Base-by-base conservation (phyloP, 2,329 filamentous ascomycete species). In the Cladosporium oxysporum region DNA sequence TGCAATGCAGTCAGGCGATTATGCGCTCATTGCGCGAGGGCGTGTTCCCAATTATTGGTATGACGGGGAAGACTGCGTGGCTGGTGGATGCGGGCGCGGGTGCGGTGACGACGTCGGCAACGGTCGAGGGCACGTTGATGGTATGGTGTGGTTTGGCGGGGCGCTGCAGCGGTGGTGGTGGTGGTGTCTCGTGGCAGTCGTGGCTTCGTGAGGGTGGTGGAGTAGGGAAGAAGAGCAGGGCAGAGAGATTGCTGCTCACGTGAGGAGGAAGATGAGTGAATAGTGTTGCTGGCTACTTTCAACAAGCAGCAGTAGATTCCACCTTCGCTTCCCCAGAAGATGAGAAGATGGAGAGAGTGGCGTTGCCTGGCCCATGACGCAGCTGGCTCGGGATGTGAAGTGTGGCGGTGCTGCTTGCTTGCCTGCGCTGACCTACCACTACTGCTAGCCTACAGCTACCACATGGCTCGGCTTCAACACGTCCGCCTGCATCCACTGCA, bases 351-450 rank as follows among this genome's bases (percentile, higher is more conserved):
- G 50, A 53, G 50, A 53, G 50, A 31, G 52, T 52, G 49, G 28
- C 28, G 52, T 12, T 26, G 28, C 26, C 26, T 10, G 16, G 57
- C n/a, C 23, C 23, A 60, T 60, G 58, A 60, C 58, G 58, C 37
- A 59, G 35, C 58, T 28, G 12, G 28, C 41, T 44, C 41, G n/a
- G 23, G 21, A 4, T 28, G 58, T 49, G 35, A 31, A 21, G 29
- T 41, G 50, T 53, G 41, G 59, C 59, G 59, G 37, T 44, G 44
- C 60, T 49, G 58, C 37, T 47, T 60, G 58, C 58, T 60, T 14
- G 58, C 58, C 49, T 14, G 53, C 18, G 35, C 58, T 47, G 28
- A 33, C 31, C 23, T 26, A 26, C 23, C 3, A 26, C 23, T 26
- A 26, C 23, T 26, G 3, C 23, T 26, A 26, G 23, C 23, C 23